Evolutionary conservation across 2,329 filamentous ascomycete species (phyloP), one percentile per base, ranked within the genome.

Genomic region (Daldinia eschscholtzii): DNA sequence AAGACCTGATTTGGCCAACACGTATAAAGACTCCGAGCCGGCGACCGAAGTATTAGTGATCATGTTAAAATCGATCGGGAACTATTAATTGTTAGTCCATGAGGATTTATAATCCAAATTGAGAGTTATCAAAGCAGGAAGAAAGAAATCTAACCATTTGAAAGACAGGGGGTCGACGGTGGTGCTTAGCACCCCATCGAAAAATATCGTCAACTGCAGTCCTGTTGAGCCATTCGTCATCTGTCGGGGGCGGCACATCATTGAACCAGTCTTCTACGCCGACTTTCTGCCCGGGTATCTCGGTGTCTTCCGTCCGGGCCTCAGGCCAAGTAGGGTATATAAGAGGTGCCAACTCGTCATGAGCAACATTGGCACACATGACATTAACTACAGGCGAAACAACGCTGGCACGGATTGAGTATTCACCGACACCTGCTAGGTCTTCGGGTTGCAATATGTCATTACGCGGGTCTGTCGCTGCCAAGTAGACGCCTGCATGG

Each of bases 321-420:
- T 84, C 63, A 0, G 87, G 86, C 90, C 90, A 94, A 1, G 79
- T 70, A 0, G 83, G 83, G 67, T 91, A 93, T 0, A 94, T 81
- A 1, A 94, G 79, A 0, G 92, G 92, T 0, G 75, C 78, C 1
- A 95, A 78, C 61, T 93, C 91, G 0, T 82, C 73, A 20, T 77
- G 64, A 0, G 84, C 83, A 82, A 94, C 83, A 46, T 92, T 91
- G 1, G 86, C 90, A 72, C 93, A 96, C 35, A 94, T 79, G 0
- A 93, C 90, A 70, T 94, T 93, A 50, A 94, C 79, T 0, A 87
- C 84, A 0, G 92, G 92, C 0, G 89, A 91, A 0, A 91, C 87
- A 0, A 93, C 90, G 0, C 91, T 89, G 0, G 92, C 93, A 13
- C 83, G 81, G 2, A 95, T 81, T 2, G 82, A 83, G 77, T 93